phyloP scores from a whole-genome alignment of 331 rosid genomes.

The Arachis monticola region DNA sequence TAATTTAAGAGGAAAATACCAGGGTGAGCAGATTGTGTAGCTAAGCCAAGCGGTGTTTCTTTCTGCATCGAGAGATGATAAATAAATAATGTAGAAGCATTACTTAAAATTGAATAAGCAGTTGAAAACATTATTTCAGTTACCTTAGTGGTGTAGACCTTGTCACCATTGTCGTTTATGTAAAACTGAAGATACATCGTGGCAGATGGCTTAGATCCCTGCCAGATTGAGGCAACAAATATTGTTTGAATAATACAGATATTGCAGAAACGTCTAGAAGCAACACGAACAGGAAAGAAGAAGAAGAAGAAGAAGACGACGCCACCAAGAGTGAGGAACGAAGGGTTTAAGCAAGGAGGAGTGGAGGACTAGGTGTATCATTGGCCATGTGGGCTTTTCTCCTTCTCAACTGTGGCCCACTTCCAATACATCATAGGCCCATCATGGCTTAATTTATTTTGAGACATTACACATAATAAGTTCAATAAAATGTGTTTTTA shows the following conservation, averaged over 20 bases:
- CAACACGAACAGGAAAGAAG: neutral
- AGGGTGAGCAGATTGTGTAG: slow-evolving; percentile 92
- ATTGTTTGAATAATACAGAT: neutral
- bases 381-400: neutral
- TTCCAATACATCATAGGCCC: neutral
- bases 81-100: too few species aligned
- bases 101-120: neutral
- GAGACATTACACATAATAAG: too few species aligned
- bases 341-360: neutral
- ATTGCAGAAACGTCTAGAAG: neutral
- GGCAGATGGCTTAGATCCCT: slow-evolving; percentile 29
- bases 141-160: slow-evolving; percentile 95
- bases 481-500: too few species aligned
- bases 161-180: slow-evolving; percentile 87
- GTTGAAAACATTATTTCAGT: neutral
- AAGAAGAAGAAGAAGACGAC: neutral
- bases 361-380: neutral
- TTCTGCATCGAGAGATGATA: slow-evolving; percentile 50
- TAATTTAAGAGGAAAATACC: slow-evolving; percentile 45
- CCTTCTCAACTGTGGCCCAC: neutral
- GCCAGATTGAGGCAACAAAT: slow-evolving; percentile 21
- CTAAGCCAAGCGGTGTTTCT: slow-evolving; percentile 75
- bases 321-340: neutral
- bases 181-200: slow-evolving; percentile 90
- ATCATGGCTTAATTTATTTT: too few species aligned